These are phyloP conservation scores for Candida orba DNA, from an alignment of 805 yeast species.

Conservation along the genomic window DNA sequence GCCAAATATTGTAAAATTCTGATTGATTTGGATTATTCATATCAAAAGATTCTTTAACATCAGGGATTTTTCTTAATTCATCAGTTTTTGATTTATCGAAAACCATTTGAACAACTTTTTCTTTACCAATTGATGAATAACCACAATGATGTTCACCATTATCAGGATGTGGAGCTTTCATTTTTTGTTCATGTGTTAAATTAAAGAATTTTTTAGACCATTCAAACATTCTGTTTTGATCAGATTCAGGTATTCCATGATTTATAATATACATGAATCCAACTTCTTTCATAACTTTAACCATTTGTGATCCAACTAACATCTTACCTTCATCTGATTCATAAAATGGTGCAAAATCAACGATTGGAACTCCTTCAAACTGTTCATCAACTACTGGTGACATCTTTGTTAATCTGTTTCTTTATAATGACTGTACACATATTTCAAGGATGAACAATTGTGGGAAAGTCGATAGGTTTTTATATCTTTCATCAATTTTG, in stretches of 20 bases:
- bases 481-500: no score
- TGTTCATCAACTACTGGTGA: background rate
- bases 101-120: slow-evolving; percentile 24
- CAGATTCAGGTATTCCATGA: slow-evolving; percentile 17
- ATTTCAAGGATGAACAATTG: no score
- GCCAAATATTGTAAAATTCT: slow-evolving; percentile 21
- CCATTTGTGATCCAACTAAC: slow-evolving; percentile 20
- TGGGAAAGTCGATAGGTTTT: no score
- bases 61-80: slow-evolving; percentile 18
- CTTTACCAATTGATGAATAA: slow-evolving; percentile 23
- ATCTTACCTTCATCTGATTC: slow-evolving; percentile 18
- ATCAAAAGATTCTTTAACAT: slow-evolving; percentile 25
- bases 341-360: slow-evolving; percentile 24
- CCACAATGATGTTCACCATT: slow-evolving; percentile 24
- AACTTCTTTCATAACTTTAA: slow-evolving; percentile 19
- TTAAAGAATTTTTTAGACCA: slow-evolving; percentile 19
- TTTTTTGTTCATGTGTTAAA: slow-evolving; percentile 10
- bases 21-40: slow-evolving; percentile 15
- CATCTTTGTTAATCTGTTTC: background rate
- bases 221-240: slow-evolving; percentile 16
- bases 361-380: slow-evolving; percentile 19
- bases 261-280: slow-evolving; percentile 22
- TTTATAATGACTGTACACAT: no score
- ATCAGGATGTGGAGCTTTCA: slow-evolving; percentile 22
- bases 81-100: slow-evolving; percentile 15